Conservation (phyloP, 306 rosid species). For the Cucurbita ficifolia region DNA sequence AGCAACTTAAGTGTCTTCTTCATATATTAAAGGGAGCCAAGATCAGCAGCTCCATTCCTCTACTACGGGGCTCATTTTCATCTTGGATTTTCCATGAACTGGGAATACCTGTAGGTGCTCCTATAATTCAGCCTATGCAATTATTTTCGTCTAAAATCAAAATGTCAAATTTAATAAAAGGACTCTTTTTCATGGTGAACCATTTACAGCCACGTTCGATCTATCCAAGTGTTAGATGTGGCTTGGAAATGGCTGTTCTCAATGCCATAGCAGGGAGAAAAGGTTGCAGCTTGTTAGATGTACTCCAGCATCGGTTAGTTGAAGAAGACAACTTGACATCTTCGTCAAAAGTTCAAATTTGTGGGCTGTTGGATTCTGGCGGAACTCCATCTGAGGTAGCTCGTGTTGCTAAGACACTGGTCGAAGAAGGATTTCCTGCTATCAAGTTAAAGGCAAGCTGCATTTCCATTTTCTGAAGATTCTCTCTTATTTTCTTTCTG, state of each 20-base stretch:
- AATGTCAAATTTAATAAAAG: background rate
- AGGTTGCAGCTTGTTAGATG: conserved; percentile 41
- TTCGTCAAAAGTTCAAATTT: conserved; percentile 42
- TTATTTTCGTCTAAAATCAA: background rate
- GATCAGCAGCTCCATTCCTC: conserved; percentile 47
- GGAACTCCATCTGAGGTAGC: conserved; percentile 71
- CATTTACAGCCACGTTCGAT: conserved; percentile 56
- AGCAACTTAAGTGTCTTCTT: conserved; percentile 68
- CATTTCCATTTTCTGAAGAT: background rate
- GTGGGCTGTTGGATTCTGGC: conserved; percentile 61
- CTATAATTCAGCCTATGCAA: conserved; percentile 2
- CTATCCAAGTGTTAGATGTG: conserved; percentile 95
- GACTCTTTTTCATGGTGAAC: background rate
- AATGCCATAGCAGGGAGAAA: conserved; percentile 61
- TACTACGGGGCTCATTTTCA: conserved; percentile 67
- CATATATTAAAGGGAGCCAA: conserved; percentile 41
- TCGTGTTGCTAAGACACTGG: conserved; percentile 42
- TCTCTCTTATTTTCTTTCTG: background rate
- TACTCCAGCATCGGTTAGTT: conserved; percentile 30
- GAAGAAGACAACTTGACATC: conserved; percentile 16
- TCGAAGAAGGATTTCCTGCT: conserved; percentile 73
- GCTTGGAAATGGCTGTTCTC: conserved; percentile 95
- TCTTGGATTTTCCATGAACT: conserved; percentile 70
- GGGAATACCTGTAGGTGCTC: conserved; percentile 61
- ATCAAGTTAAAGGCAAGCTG: conserved; percentile 63